phyloP scores from a whole-genome alignment of 2,329 filamentous ascomycete genomes.

The Aspergillus pseudonomiae region DNA sequence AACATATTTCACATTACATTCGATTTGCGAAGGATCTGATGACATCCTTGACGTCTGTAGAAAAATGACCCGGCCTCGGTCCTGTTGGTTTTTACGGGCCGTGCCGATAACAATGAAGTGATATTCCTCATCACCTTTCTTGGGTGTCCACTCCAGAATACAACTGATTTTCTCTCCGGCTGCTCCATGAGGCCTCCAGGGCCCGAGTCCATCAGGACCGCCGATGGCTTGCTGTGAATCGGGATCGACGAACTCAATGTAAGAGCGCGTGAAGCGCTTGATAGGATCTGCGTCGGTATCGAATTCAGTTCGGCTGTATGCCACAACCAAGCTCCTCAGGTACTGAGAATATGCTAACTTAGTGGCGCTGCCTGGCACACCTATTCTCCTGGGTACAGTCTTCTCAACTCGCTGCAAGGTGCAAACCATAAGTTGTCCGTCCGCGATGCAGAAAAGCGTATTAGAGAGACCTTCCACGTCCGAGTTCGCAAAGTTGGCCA shows the following conservation, averaged over 20 bases:
- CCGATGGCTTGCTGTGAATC: constrained; percentile 32
- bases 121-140: constrained; percentile 38
- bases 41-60: constrained; percentile 36
- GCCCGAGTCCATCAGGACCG: constrained; percentile 13
- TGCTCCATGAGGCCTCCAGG: constrained; percentile 35
- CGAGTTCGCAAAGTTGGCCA: constrained; percentile 33
- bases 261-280: constrained; percentile 36
- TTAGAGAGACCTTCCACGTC: constrained; percentile 37
- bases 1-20: constrained; percentile 40
- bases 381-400: constrained; percentile 44
- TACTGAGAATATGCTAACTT: constrained; percentile 50
- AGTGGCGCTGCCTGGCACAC: constrained; percentile 45
- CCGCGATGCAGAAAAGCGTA: constrained; percentile 52
- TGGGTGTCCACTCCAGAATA: constrained; percentile 46
- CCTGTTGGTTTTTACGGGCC: constrained; percentile 30
- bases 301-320: constrained; percentile 40
- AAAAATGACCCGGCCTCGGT: constrained; percentile 43
- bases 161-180: constrained; percentile 46
- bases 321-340: constrained; percentile 54
- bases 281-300: constrained; percentile 32
- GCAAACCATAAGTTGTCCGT: constrained; percentile 52
- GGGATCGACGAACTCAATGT: constrained; percentile 44
- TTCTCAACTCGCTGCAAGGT: constrained; percentile 48
- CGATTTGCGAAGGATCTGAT: constrained; percentile 30
- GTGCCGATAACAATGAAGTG: constrained; percentile 48